Evolutionary conservation across 768 basidiomycete species (phyloP).

Genomic region (Mycena venus): DNA sequence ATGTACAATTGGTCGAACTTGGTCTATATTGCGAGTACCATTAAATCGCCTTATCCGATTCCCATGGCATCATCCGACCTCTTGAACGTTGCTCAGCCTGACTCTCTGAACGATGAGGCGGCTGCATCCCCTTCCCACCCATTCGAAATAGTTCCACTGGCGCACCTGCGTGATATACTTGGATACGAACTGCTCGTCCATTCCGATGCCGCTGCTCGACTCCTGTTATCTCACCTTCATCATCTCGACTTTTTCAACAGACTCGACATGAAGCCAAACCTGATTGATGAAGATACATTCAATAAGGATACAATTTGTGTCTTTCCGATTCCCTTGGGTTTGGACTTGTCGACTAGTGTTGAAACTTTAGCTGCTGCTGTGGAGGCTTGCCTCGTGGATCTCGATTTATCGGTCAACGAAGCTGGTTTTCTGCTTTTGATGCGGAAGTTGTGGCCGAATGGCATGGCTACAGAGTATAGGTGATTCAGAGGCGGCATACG

Average conservation of each 20-base stretch:
- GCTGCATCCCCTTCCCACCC: conserved; percentile 52
- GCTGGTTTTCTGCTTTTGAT: conserved; percentile 77
- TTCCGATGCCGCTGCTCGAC: conserved; percentile 64
- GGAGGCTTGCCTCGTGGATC: conserved; percentile 76
- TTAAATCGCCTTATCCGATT: conserved; percentile 60
- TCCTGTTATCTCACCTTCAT: conserved; percentile 71
- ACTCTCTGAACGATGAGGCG: conserved; percentile 33
- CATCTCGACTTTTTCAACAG: conserved; percentile 73
- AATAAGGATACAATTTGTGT: conserved; percentile 58
- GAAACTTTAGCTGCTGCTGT: conserved; percentile 80
- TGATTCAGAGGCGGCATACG: background rate
- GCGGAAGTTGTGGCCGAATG: conserved; percentile 80
- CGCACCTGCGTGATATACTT: conserved; percentile 72
- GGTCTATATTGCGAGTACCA: conserved; percentile 68
- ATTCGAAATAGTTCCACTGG: conserved; percentile 67
- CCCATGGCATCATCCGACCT: conserved; percentile 55
- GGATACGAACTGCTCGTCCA: conserved; percentile 69
- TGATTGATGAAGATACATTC: conserved; percentile 53
- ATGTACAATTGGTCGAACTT: conserved; percentile 80
- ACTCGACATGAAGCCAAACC: conserved; percentile 48
- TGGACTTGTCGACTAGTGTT: conserved; percentile 80
- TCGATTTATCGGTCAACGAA: conserved; percentile 83
- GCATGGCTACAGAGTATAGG: conserved; percentile 68
- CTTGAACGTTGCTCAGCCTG: conserved; percentile 57
- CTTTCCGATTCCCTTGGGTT: conserved; percentile 78